Evolutionary conservation across 2,329 filamentous ascomycete genomes (phyloP).

Genomic region (Venturia pyrina): DNA sequence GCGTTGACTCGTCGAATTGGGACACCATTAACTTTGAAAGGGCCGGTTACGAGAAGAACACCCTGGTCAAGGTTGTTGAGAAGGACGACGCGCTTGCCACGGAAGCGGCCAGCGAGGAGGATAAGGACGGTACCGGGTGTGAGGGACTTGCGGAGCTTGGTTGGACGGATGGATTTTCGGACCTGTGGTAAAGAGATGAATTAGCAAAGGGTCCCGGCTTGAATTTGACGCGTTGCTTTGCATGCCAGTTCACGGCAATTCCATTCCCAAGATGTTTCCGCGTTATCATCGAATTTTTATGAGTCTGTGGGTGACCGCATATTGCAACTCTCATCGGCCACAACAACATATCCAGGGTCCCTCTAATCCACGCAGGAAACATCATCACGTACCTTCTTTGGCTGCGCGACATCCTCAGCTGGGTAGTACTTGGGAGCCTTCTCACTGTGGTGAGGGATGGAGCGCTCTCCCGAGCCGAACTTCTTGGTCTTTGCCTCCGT

Average conservation of each 20-base stretch:
- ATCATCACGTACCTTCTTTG: slow-evolving; percentile 77
- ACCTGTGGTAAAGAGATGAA: slow-evolving; percentile 48
- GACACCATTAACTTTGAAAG: slow-evolving; percentile 99
- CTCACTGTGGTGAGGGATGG: slow-evolving; percentile 74
- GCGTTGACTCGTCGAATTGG: slow-evolving; percentile 89
- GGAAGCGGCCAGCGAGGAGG: slow-evolving; percentile 98
- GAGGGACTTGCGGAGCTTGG: slow-evolving; percentile 80
- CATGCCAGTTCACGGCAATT: background rate
- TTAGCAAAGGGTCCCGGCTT: background rate
- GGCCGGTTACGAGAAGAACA: slow-evolving; percentile 93
- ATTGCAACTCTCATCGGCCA: background rate
- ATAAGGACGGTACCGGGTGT: slow-evolving; percentile 95
- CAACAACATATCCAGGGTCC: background rate
- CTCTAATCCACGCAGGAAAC: background rate
- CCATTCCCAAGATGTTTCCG: background rate
- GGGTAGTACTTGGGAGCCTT: slow-evolving; percentile 99
- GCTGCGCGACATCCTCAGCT: slow-evolving; percentile 77
- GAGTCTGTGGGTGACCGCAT: background rate
- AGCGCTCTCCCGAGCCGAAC: slow-evolving; percentile 94
- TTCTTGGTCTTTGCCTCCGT: slow-evolving; percentile 49
- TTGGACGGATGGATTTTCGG: slow-evolving; percentile 86
- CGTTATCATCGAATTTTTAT: background rate
- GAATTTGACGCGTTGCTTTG: background rate
- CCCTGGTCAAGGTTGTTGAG: slow-evolving; percentile 96
- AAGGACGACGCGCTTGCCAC: slow-evolving; percentile 98